phyloP scores from a whole-genome alignment of 148 eudicot species.

The Silene uniflora region DNA sequence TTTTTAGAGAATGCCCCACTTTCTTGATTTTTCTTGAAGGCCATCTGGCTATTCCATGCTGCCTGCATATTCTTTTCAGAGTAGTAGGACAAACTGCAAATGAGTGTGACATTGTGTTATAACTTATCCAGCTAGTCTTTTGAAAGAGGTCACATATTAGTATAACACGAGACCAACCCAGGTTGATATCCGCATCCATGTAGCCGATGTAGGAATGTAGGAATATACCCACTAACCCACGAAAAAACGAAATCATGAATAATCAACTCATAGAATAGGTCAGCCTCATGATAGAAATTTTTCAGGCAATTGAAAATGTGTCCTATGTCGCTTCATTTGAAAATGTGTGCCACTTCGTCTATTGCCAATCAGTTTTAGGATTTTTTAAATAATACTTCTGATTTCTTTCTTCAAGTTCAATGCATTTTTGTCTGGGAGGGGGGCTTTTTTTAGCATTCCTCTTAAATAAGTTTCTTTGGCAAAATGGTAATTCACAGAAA shows the following conservation, averaged over 20 bases:
- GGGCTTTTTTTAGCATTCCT: too few relatives aligned
- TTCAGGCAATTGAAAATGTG: background rate
- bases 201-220: background rate
- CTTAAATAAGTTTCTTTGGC: too few relatives aligned
- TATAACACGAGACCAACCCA: background rate
- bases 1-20: slow-evolving; percentile 79
- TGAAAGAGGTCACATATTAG: background rate
- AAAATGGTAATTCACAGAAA: background rate
- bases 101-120: background rate
- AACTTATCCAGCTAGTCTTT: background rate
- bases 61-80: slow-evolving; percentile 92
- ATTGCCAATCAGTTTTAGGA: background rate
- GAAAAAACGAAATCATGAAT: background rate
- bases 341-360: background rate
- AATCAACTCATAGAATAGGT: background rate
- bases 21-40: slow-evolving; percentile 97
- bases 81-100: slow-evolving; percentile 92
- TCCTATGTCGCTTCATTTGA: background rate
- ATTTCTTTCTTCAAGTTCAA: background rate
- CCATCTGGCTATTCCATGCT: slow-evolving; percentile 90
- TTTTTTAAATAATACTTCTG: background rate
- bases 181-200: background rate
- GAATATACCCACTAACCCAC: background rate
- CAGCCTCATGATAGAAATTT: background rate
- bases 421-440: too few relatives aligned